Base-by-base conservation (phyloP, 768 basidiomycete genomes). In the Trametes gibbosa region DNA sequence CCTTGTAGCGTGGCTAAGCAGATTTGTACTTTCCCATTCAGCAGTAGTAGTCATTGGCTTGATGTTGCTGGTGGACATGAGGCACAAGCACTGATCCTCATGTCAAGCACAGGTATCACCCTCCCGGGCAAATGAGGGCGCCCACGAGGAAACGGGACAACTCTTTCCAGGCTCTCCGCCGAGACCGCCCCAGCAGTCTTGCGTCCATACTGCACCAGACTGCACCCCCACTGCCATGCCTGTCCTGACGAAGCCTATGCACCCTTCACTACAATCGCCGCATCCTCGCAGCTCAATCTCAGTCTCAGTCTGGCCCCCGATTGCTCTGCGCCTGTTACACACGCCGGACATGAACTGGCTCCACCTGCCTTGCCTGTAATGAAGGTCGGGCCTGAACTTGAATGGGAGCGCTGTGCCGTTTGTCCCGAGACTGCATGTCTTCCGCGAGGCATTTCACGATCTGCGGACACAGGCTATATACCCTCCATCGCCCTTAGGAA, bases 401-500 rank as follows among this genome's bases (percentile, higher is more conserved):
- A n/a, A 14, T 47, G 46, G 51, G 23, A 43, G 41, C 41, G 42
- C 27, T 32, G 24, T 46, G 24, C 47, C 50, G 49, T 35, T 47
- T 29, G 21, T 56, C 42, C n/a, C 48, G 43, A 41, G 17, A 35
- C 34, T 61, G 59, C 59, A 50, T 43, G 59, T 24, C 17, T 19
- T 34, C 53, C 16, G 56, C 56, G 40, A 54, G 61, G 52, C 45
- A 27, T 48, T 47, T 45, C 24, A 17, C 49, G 34, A n/a, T 16
- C 19, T 25, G 29, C 40, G 45, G 46, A 9, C 34, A 27, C 46
- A 19, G 19, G 24, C 9, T 58, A 60, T 58, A 61, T 56, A 52
- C 41, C 8, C 5, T 43, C 7, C 21, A 8, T 12, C n/a, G 10
- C 13, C 37, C 10, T 3, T 14, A 14, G 37, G 37, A 32, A 4